Conservation (phyloP, 2,329 filamentous ascomycete genomes). For the Emmonsiellopsis sp. region DNA sequence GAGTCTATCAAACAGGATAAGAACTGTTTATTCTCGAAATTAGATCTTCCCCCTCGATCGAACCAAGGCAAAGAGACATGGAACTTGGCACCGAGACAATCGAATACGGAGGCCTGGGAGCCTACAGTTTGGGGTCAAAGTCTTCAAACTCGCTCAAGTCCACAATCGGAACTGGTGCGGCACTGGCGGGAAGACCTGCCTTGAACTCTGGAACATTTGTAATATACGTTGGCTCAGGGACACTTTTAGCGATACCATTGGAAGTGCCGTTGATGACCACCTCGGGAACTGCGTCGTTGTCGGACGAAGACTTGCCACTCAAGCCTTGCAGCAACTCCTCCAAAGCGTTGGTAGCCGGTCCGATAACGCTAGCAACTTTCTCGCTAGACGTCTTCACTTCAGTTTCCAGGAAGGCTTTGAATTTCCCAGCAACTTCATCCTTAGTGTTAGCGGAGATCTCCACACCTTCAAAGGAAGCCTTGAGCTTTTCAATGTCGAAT, state of each 20-base stretch:
- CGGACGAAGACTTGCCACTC: slow-evolving; percentile 31
- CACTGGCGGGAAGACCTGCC: slow-evolving; percentile 60
- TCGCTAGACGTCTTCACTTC: slow-evolving; percentile 41
- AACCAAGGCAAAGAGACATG: too few relatives aligned
- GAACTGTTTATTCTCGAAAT: too few relatives aligned
- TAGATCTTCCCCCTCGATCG: too few relatives aligned
- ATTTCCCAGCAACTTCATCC: slow-evolving; percentile 40
- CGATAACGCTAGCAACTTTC: slow-evolving; percentile 39
- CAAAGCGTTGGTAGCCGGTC: slow-evolving; percentile 31
- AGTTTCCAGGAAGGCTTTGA: slow-evolving; percentile 43
- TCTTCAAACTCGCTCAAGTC: slow-evolving; percentile 82
- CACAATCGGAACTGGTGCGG: slow-evolving; percentile 61
- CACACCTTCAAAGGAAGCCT: slow-evolving; percentile 35
- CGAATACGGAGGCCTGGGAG: background rate
- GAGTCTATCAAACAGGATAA: too few relatives aligned
- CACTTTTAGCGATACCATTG: slow-evolving; percentile 22
- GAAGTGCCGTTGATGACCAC: slow-evolving; percentile 17
- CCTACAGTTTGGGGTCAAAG: slow-evolving; percentile 66
- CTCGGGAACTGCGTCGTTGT: slow-evolving; percentile 11
- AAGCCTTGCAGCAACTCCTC: slow-evolving; percentile 37
- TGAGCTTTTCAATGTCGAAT: slow-evolving; percentile 32
- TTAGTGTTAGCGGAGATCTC: slow-evolving; percentile 39
- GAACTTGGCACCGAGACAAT: too few relatives aligned
- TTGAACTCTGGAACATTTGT: slow-evolving; percentile 74
- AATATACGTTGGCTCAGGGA: slow-evolving; percentile 49